Evolutionary conservation across 2,329 filamentous ascomycete species (phyloP).

Genomic region (Beauveria bassiana): DNA sequence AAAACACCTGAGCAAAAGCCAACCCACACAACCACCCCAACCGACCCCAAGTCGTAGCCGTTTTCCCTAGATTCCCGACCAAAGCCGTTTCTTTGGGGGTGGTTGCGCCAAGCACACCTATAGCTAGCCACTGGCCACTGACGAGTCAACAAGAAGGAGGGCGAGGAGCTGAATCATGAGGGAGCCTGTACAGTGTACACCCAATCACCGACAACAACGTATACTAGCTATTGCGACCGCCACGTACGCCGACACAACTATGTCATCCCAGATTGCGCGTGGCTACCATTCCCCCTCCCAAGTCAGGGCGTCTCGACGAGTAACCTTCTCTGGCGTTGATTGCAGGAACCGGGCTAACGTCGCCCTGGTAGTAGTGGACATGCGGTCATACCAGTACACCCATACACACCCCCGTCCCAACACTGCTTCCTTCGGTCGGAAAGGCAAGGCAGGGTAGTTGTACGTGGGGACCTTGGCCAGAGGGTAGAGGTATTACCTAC

Average conservation of each 20-base stretch:
- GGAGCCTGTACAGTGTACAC: background rate
- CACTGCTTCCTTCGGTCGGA: conserved; percentile 3
- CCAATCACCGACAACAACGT: background rate
- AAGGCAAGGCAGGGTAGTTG: background rate
- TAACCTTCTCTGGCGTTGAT: background rate
- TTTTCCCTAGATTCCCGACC: conserved; percentile 9
- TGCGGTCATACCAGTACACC: background rate
- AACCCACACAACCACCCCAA: conserved; percentile 5
- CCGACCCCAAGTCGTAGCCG: conserved; percentile 8
- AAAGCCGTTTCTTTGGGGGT: conserved; percentile 1
- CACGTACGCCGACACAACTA: background rate
- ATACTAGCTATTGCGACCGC: background rate
- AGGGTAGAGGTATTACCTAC: conserved; percentile 3
- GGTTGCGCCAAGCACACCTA: background rate
- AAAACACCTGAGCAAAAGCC: conserved; percentile 1
- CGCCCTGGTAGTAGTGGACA: conserved; percentile 2
- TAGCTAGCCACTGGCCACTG: background rate
- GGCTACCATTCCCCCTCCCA: background rate
- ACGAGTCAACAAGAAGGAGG: background rate
- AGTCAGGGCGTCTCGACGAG: conserved; percentile 2
- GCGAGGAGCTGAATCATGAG: background rate
- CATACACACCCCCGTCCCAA: conserved; percentile 4
- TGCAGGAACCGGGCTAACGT: conserved; percentile 6
- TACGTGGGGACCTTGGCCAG: conserved; percentile 5
- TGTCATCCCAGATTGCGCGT: background rate